Base-by-base conservation (phyloP, 495 filamentous ascomycete genomes). In the Thermochaetoides thermophila region DNA sequence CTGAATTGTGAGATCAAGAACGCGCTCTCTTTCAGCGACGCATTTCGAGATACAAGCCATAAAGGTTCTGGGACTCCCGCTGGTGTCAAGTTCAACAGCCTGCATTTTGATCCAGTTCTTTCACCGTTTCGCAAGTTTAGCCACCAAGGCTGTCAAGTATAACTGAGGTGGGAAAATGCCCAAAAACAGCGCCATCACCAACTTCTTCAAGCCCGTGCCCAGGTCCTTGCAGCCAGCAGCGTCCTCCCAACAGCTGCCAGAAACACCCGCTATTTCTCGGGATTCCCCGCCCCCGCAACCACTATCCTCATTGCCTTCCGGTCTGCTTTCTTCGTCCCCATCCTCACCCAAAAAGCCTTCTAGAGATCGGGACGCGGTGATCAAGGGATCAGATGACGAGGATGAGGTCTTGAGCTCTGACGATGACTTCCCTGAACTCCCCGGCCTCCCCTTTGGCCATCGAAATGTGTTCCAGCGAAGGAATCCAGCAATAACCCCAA, bases 341-440 rank as follows among this genome's bases (percentile, higher is more conserved):
- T 31, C 27, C 7, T 38, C 45, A 2, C 32, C 34, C 7, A 33
- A 37, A 27, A 20, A 36, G 29, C 43, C 52, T n/a, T 50, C 40
- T 1, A 52, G 49, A 8, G 44, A 46, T 29, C 51, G 49, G 24
- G 47, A 60, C 30, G 46, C 51, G 13, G 68, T 79, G 18, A 76
- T 84, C 32, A 67, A 62, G 26, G 66, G 60, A 36, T 86, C 46
- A 4, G 47, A 48, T n/a, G 39, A 39, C 12, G 39, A 42, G 10
- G 39, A 42, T 17, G 51, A 43, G 7, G 23, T 29, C 21, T 31
- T 33, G 23, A 23, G 14, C 15, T 40, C 40, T 1, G 38, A 44
- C 26, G 32, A 39, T 31, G 37, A 44, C 12, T 39, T 45, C 13
- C 39, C 43, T 4, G 29, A 35, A 6, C 27, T 34, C n/a, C n/a